phyloP scores from a whole-genome alignment of 1,284 basidiomycete species.

The Austroboletus sp. region DNA sequence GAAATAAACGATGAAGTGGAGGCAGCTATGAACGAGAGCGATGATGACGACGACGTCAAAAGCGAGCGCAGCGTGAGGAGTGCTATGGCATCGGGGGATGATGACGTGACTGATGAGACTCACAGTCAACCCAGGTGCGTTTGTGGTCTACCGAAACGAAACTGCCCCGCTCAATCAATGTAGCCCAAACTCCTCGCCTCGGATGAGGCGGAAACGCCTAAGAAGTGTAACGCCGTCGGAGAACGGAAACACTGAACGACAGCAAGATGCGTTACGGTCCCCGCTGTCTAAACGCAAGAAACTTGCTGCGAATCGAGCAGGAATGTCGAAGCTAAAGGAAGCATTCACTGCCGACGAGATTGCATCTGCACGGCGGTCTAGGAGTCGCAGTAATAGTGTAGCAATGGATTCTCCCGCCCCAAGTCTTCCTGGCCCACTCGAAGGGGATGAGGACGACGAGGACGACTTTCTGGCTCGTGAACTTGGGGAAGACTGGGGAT shows the following conservation, averaged over 20 bases:
- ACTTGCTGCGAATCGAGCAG: constrained; percentile 54
- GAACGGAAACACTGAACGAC: constrained; percentile 34
- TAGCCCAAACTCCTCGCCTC: constrained; percentile 44
- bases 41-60: constrained; percentile 40
- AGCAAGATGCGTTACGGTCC: constrained; percentile 46
- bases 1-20: constrained; percentile 83
- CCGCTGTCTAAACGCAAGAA: constrained; percentile 74
- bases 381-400: constrained; percentile 25
- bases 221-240: constrained; percentile 68
- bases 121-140: constrained; percentile 29
- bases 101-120: constrained; percentile 25
- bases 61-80: constrained; percentile 34
- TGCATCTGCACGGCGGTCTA: constrained; percentile 27
- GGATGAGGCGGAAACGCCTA: constrained; percentile 55
- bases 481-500: constrained; percentile 67
- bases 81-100: constrained; percentile 30
- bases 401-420: constrained; percentile 15
- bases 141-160: background rate
- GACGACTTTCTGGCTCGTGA: constrained; percentile 70
- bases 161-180: constrained; percentile 15
- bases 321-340: constrained; percentile 60
- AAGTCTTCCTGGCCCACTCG: constrained; percentile 20
- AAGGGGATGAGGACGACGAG: constrained; percentile 41
- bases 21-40: constrained; percentile 74
- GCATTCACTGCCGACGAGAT: constrained; percentile 57